These are phyloP conservation scores for Articulospora tetracladia DNA, from an alignment of 495 filamentous ascomycete species.

Conservation along the genomic window DNA sequence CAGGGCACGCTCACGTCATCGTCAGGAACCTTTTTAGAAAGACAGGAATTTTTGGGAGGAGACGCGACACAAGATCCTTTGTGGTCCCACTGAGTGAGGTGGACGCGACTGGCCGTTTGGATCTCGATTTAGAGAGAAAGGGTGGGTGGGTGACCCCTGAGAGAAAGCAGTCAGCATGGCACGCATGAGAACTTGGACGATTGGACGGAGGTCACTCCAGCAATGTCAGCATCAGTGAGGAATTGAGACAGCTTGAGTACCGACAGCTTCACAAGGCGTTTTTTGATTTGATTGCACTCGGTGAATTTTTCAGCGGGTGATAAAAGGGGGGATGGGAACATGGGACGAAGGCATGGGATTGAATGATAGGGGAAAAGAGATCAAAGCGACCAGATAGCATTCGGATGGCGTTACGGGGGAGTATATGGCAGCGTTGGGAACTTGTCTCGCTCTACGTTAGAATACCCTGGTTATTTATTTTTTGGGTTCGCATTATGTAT, in stretches of 20 bases:
- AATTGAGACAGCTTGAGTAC: not conserved
- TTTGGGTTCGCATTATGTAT: not conserved
- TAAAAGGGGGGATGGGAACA: not conserved
- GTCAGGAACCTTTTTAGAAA: conserved; percentile 15
- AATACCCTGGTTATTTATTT: not conserved
- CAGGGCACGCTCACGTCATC: conserved; percentile 21
- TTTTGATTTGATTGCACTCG: not conserved
- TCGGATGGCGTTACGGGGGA: not conserved
- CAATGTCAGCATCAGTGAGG: not conserved
- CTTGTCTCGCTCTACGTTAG: not conserved
- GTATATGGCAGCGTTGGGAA: not conserved
- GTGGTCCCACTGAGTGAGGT: conserved; percentile 22
- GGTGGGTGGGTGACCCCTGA: not conserved
- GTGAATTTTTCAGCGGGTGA: not conserved
- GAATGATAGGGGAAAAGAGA: not conserved
- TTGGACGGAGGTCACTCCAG: not conserved
- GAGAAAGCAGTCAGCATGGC: not conserved
- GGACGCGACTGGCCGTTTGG: not conserved
- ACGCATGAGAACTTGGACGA: not conserved
- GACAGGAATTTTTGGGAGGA: conserved; percentile 17
- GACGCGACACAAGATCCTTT: conserved; percentile 13
- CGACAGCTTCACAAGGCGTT: not conserved
- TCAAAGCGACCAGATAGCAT: not conserved
- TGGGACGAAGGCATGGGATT: not conserved
- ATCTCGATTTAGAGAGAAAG: not conserved